Evolutionary conservation across 192 early-diverging fungal species (phyloP), one percentile per base, ranked within the genome.

Genomic region (Coemansia guatemalensis): DNA sequence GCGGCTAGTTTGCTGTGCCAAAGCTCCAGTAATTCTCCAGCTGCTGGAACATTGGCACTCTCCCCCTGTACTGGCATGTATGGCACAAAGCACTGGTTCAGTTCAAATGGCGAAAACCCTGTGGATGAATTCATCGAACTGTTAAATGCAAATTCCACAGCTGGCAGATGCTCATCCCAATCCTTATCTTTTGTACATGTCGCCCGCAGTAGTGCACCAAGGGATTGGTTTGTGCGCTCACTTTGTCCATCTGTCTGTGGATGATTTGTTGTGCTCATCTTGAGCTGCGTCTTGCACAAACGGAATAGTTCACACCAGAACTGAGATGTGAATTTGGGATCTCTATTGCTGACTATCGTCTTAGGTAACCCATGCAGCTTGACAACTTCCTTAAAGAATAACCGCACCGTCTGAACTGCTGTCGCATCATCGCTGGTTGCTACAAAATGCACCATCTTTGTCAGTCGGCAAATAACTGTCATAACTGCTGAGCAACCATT

Each of bases 21-120:
- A 1, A 9, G 9, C 23, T 23, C 25, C 58, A 60, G 23, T 6
- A 49, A 60, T 11, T 39, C 33, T 18, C 49, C 58, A 4, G 49
- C 47, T n/a, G 6, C 39, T 2, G 58, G 58, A 11, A 44, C 33
- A 22, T 48, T 27, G 4, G 47, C 20, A 2, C 24, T n/a, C n/a
- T n/a, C n/a, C n/a, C n/a, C n/a, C 47, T 60, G 58, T 20, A 60
- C 47, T 60, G 57, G 57, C 39, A 58, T 58, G 18, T 25, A 22
- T 4, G 57, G 57, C 26, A 35, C 5, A 25, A 58, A n/a, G n/a
- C n/a, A n/a, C n/a, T n/a, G n/a, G n/a, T n/a, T n/a, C n/a, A n/a
- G n/a, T n/a, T n/a, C n/a, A n/a, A n/a, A n/a, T n/a, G n/a, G n/a
- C n/a, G n/a, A n/a, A n/a, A n/a, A n/a, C n/a, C n/a, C n/a, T n/a